Percentiles rank a stretch among this genome's conserved stretches.
Conservation (phyloP, 345 rosid species). For the Brassica juncea region DNA sequence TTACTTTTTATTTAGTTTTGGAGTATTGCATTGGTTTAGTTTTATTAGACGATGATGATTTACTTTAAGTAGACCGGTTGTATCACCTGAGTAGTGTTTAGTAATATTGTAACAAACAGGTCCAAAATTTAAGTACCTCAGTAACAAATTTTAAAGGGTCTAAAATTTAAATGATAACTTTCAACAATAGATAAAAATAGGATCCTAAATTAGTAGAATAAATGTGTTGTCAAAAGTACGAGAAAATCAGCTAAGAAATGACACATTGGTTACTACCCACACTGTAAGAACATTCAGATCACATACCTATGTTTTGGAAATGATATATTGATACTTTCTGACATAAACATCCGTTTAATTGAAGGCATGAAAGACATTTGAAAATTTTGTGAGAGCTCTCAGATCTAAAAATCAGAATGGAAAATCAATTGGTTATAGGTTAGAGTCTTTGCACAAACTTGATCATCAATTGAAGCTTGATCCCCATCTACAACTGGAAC, state of each 20-base stretch:
- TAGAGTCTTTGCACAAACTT: neutral
- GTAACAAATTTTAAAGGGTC: no score
- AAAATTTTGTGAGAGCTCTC: neutral
- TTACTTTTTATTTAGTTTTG: no score
- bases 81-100: no score
- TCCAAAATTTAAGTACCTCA: no score
- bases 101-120: no score
- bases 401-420: neutral
- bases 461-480: neutral
- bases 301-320: neutral
- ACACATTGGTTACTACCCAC: neutral
- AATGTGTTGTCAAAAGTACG: neutral
- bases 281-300: neutral
- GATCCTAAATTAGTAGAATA: no score
- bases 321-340: neutral
- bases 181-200: no score
- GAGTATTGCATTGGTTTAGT: no score
- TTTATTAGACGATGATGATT: no score
- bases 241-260: neutral
- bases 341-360: neutral
- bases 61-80: no score
- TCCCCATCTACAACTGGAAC: neutral
- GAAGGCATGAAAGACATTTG: neutral
- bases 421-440: neutral
- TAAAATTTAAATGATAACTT: no score